These are phyloP conservation scores for Talaromyces sp. DNA, from an alignment of 2,329 filamentous ascomycete species.

Conservation along the genomic window DNA sequence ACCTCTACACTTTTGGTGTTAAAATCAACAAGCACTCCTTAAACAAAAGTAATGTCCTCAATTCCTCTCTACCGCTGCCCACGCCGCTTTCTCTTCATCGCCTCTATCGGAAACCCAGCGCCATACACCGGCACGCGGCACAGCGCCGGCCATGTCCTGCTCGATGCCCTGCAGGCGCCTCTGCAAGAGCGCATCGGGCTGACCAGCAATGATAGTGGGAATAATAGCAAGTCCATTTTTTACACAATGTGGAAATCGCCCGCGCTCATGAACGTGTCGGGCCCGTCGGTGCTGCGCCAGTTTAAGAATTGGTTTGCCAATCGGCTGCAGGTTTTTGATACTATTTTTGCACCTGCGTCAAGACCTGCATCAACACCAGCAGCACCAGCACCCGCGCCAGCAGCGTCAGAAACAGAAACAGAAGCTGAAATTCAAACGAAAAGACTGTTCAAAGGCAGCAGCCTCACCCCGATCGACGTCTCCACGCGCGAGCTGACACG, in stretches of 20 bases:
- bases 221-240: conserved; percentile 14
- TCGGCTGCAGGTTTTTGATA: conserved; percentile 8
- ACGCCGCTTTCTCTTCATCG: conserved; percentile 59
- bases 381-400: neutral
- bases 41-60: neutral
- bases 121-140: conserved; percentile 74
- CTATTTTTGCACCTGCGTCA: neutral
- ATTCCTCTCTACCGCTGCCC: conserved; percentile 14
- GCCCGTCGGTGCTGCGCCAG: conserved; percentile 62
- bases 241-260: conserved; percentile 61
- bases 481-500: conserved; percentile 12
- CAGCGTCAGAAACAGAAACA: neutral
- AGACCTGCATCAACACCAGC: neutral
- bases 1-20: neutral
- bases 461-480: conserved; percentile 3
- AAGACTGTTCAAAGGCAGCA: conserved; percentile 1
- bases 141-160: conserved; percentile 76
- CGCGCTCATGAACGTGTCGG: conserved; percentile 79
- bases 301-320: conserved; percentile 48
- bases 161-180: conserved; percentile 55
- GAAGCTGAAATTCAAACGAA: neutral
- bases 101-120: conserved; percentile 77
- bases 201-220: conserved; percentile 35
- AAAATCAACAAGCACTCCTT: too few species aligned
- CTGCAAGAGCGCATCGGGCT: conserved; percentile 44